Conservation (phyloP, 768 basidiomycete species). For the Lentinula aciculospora region DNA sequence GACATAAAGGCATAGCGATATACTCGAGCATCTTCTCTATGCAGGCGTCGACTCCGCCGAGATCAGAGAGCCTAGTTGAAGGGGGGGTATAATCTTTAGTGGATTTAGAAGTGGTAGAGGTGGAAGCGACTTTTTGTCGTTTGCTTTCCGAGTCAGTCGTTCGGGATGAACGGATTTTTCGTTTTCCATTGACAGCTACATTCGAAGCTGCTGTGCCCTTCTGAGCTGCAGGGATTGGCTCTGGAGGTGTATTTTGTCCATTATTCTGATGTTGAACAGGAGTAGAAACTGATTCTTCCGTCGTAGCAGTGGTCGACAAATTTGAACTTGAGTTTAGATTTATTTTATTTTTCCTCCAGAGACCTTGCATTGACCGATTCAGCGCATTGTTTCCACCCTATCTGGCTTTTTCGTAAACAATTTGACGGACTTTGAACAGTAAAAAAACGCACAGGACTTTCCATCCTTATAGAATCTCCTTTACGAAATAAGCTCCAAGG, state of each 20-base stretch:
- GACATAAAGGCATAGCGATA: conserved; percentile 92
- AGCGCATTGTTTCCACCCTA: conserved; percentile 63
- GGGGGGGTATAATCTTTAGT: conserved; percentile 72
- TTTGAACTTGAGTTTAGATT: conserved; percentile 51
- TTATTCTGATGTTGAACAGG: too few species aligned
- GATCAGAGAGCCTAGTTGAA: conserved; percentile 67
- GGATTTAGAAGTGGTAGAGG: conserved; percentile 15
- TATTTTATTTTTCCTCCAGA: conserved; percentile 65
- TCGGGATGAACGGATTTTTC: conserved; percentile 53
- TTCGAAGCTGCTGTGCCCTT: conserved; percentile 9
- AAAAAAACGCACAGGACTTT: conserved; percentile 14
- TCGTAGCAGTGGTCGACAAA: conserved; percentile 14
- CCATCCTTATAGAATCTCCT: conserved; percentile 9
- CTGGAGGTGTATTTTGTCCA: too few species aligned
- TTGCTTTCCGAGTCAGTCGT: conserved; percentile 47
- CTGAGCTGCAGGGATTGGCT: too few species aligned
- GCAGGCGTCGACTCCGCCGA: conserved; percentile 83
- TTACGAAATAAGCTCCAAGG: too few species aligned
- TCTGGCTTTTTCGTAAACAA: conserved; percentile 38
- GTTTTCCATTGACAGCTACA: conserved; percentile 36
- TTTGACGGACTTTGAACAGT: not conserved
- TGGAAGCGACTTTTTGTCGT: conserved; percentile 35
- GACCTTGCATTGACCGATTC: conserved; percentile 74
- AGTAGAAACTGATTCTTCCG: too few species aligned
- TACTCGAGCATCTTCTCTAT: conserved; percentile 93